Percentiles rank a stretch among this genome's conserved stretches.
Evolutionary conservation across 1,284 basidiomycete genomes (phyloP).

Genomic region (Sporisorium graminicola): DNA sequence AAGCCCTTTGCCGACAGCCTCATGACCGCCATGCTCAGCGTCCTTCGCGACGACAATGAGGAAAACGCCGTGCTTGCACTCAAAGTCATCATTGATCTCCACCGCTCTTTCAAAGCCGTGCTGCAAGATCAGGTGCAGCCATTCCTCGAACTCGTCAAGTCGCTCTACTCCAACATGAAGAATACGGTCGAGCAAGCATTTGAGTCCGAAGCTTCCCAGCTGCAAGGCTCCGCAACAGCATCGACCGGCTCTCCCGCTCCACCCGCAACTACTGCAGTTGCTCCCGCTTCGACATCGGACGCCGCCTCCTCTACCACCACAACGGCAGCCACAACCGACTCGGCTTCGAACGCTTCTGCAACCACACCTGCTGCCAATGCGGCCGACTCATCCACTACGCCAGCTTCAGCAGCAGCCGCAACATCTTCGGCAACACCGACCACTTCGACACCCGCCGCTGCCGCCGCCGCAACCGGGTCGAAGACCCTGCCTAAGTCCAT

Average conservation of each 20-base stretch:
- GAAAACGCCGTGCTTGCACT: conserved; percentile 92
- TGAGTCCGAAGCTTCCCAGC: conserved; percentile 61
- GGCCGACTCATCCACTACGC: conserved; percentile 7
- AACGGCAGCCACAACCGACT: conserved; percentile 9
- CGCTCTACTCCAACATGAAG: conserved; percentile 83
- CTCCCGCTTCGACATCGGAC: conserved; percentile 3
- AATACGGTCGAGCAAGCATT: conserved; percentile 83
- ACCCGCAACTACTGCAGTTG: conserved; percentile 11
- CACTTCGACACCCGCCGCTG: background rate
- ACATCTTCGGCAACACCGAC: conserved; percentile 10
- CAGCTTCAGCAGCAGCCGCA: conserved; percentile 10
- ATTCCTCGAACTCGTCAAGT: conserved; percentile 81
- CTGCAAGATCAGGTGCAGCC: conserved; percentile 83
- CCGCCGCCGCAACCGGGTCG: conserved; percentile 16
- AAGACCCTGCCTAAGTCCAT: conserved; percentile 62
- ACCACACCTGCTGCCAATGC: conserved; percentile 7
- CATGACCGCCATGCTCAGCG: conserved; percentile 80
- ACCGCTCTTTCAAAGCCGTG: conserved; percentile 70
- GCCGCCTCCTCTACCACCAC: conserved; percentile 6
- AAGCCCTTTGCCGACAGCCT: conserved; percentile 80
- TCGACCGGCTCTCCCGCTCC: conserved; percentile 17
- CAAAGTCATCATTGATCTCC: conserved; percentile 88
- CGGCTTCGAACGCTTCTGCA: conserved; percentile 7
- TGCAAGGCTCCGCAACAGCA: conserved; percentile 7
- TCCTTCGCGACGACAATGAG: conserved; percentile 92